Evolutionary conservation across 768 basidiomycete species (phyloP), one percentile per base, ranked within the genome.

Genomic region (Boletales sp.): DNA sequence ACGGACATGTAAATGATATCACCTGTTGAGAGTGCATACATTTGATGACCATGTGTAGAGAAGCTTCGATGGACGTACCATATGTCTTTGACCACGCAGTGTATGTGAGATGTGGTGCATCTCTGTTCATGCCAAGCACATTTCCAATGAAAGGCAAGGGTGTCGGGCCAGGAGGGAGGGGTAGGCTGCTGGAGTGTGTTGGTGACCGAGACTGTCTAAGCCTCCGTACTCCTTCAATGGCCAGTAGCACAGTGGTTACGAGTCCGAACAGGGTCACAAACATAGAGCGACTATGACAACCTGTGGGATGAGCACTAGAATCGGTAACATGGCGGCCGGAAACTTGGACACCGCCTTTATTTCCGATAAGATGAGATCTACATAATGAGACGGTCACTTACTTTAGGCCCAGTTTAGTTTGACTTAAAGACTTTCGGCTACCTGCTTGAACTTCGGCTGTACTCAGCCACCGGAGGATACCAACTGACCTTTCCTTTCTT

Each of bases 111-210:
- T 51, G 41, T 0, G 56, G 50, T 12, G 54, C 48, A 8, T 41
- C 34, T 28, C 2, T 38, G 49, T 57, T 47, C 6, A 52, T 10
- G 12, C 53, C 54, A 6, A 60, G 11, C 0, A 49, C 41, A 17
- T 57, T 57, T 25, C 55, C 58, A 0, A 63, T 40, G 32, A 58
- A 47, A 10, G 53, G 56, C 6, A 60, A 18, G 0, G 50, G 44
- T 5, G 36, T 15, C 11, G 61, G 58, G 19, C 61, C 61, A 18
- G 61, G 62, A 33, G 61, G 60, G 6, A 55, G 47, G 2, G 56
- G 52, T 28, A 30, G 49, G 17, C 39, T 40, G 30, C 18, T 15
- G 2, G 8, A 19, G 11, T 25, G n/a, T 8, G 17, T 7, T 7
- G n/a, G 8, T 14, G 32, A n/a, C 2, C 25, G 8, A n/a, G 44